Conservation (phyloP, 371 early-diverging fungal species). For the Lichtheimia corymbifera region DNA sequence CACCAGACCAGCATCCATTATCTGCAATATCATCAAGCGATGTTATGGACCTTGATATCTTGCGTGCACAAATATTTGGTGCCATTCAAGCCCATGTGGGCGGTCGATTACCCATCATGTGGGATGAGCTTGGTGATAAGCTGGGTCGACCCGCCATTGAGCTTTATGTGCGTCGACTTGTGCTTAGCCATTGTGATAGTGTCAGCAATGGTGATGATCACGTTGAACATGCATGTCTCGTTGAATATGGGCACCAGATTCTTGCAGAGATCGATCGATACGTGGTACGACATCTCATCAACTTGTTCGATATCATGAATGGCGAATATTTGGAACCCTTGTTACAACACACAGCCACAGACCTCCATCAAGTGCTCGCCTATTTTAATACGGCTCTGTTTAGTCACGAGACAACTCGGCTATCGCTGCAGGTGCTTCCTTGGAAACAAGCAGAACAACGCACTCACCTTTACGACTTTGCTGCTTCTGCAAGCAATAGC, state of each 20-base stretch:
- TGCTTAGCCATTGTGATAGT: slow-evolving; percentile 19
- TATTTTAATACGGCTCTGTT: slow-evolving; percentile 43
- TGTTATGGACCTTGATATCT: slow-evolving; percentile 40
- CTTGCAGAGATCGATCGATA: slow-evolving; percentile 34
- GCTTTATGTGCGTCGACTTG: slow-evolving; percentile 18
- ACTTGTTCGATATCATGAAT: slow-evolving; percentile 33
- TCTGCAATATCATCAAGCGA: slow-evolving; percentile 1
- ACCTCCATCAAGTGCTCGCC: slow-evolving; percentile 31
- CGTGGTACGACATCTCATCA: slow-evolving; percentile 21
- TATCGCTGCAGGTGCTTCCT: slow-evolving; percentile 31
- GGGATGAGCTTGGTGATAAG: slow-evolving; percentile 40
- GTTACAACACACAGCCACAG: slow-evolving; percentile 35
- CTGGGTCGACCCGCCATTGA: slow-evolving; percentile 33
- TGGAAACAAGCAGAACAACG: slow-evolving; percentile 23
- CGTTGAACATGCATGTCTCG: slow-evolving; percentile 26
- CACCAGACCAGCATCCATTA: slow-evolving; percentile 5
- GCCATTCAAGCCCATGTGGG: slow-evolving; percentile 47
- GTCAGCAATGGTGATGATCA: slow-evolving; percentile 8
- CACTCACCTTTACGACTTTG: slow-evolving; percentile 10
- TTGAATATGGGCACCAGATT: slow-evolving; percentile 23
- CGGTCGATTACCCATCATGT: slow-evolving; percentile 37
- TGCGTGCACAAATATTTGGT: slow-evolving; percentile 44
- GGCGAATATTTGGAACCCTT: slow-evolving; percentile 30
- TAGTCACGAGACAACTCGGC: slow-evolving; percentile 21
- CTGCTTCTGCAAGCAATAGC: slow-evolving; percentile 8